These are phyloP conservation scores for Vicia sativa DNA, from an alignment of 306 rosid species.

Conservation along the genomic window DNA sequence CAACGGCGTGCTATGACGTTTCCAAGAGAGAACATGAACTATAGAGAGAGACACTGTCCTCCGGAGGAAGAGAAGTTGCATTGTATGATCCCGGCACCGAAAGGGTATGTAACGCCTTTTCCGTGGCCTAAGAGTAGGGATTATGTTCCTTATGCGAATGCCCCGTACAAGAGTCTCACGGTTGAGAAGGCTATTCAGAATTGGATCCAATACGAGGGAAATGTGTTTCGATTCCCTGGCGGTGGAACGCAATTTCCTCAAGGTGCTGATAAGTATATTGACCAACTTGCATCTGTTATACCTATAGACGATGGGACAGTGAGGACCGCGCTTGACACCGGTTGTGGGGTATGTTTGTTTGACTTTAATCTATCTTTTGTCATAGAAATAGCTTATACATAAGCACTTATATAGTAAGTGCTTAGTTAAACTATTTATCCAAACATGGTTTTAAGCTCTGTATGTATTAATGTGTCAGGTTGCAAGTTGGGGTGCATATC, in stretches of 20 bases:
- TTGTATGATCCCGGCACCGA: conserved; percentile 85
- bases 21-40: conserved; percentile 77
- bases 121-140: conserved; percentile 95
- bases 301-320: conserved; percentile 78
- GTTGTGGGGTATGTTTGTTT: conserved; percentile 76
- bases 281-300: conserved; percentile 77
- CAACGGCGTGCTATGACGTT: conserved; percentile 86
- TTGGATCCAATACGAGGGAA: conserved; percentile 91
- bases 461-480: conserved; percentile 46
- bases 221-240: conserved; percentile 81
- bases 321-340: conserved; percentile 86
- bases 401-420: no score
- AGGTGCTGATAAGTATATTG: conserved; percentile 86
- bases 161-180: conserved; percentile 90
- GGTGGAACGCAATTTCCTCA: conserved; percentile 94
- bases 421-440: no score
- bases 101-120: conserved; percentile 88
- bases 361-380: no score
- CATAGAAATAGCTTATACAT: no score
- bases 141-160: conserved; percentile 83
- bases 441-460: conserved; percentile 6
- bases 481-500: conserved; percentile 98
- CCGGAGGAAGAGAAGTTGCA: conserved; percentile 67
- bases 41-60: conserved; percentile 88
- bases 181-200: conserved; percentile 95